Percentiles rank a stretch among this genome's conserved stretches.
These are phyloP conservation scores for Naganishia sp. DNA, from an alignment of 1,284 basidiomycete species.

Conservation along the genomic window DNA sequence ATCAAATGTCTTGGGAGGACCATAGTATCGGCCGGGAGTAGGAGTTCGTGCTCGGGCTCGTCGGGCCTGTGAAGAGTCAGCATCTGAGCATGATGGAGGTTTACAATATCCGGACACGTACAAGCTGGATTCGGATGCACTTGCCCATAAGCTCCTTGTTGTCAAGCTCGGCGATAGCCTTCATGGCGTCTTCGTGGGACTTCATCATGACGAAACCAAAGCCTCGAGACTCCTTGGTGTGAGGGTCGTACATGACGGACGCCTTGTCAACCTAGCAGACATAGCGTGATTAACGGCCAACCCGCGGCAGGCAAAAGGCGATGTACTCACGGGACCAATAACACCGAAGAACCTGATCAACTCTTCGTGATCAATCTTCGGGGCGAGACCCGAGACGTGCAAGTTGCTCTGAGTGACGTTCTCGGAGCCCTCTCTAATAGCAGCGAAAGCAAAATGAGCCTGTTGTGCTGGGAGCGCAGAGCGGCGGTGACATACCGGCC, in stretches of 20 bases:
- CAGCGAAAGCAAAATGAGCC: background rate
- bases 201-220: constrained; percentile 99
- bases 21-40: constrained; percentile 88
- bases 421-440: constrained; percentile 50
- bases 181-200: constrained; percentile 79
- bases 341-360: constrained; percentile 86
- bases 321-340: constrained; percentile 72
- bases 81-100: background rate
- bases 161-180: constrained; percentile 80
- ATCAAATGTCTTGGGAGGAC: constrained; percentile 78
- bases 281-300: background rate
- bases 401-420: constrained; percentile 87
- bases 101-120: constrained; percentile 1
- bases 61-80: constrained; percentile 65
- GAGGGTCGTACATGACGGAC: constrained; percentile 95
- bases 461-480: background rate
- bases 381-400: constrained; percentile 85
- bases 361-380: constrained; percentile 76
- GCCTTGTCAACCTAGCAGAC: constrained; percentile 63
- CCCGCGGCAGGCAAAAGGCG: background rate
- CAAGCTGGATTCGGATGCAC: constrained; percentile 55
- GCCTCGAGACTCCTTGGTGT: constrained; percentile 91
- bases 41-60: constrained; percentile 91
- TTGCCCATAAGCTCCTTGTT: constrained; percentile 83
- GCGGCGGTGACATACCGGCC: constrained; percentile 10